These are phyloP conservation scores for Cladosporium oxysporum DNA, from an alignment of 2,329 filamentous ascomycete genomes.

Conservation along the genomic window DNA sequence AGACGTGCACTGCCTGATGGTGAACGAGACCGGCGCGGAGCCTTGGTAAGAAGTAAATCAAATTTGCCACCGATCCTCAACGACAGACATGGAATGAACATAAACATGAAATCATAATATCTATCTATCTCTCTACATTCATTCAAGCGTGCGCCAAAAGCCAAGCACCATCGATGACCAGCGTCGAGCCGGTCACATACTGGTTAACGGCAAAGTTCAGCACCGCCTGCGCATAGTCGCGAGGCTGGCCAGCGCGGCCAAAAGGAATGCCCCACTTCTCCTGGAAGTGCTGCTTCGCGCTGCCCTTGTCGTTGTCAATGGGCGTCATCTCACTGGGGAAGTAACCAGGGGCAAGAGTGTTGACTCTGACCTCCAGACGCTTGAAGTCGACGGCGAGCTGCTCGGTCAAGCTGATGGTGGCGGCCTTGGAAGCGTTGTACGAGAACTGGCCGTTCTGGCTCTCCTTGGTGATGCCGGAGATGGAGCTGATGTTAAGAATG, in stretches of 20 bases:
- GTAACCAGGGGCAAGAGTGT: conserved; percentile 58
- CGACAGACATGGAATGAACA: neutral
- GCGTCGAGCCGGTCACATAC: conserved; percentile 64
- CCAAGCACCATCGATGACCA: conserved; percentile 65
- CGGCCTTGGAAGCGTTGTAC: conserved; percentile 54
- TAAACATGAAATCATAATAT: neutral
- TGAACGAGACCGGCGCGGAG: conserved; percentile 29
- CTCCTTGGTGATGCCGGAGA: conserved; percentile 48
- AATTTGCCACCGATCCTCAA: neutral
- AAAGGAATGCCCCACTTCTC: conserved; percentile 41
- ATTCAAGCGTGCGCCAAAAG: conserved; percentile 42
- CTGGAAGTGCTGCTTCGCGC: conserved; percentile 50
- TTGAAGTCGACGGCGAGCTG: conserved; percentile 56
- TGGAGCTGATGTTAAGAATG: conserved; percentile 50
- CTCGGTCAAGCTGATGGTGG: conserved; percentile 57
- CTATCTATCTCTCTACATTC: neutral
- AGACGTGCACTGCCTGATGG: conserved; percentile 30
- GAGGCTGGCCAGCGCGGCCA: conserved; percentile 43
- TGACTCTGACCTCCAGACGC: conserved; percentile 56
- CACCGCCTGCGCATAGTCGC: conserved; percentile 56
- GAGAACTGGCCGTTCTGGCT: conserved; percentile 48
- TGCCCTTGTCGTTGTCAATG: conserved; percentile 49
- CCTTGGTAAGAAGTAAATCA: conserved; percentile 25
- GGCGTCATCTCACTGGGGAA: conserved; percentile 62
- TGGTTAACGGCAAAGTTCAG: conserved; percentile 56